These are phyloP conservation scores for Plenodomus lindquistii DNA, from an alignment of 2,329 filamentous ascomycete species.

Conservation along the genomic window DNA sequence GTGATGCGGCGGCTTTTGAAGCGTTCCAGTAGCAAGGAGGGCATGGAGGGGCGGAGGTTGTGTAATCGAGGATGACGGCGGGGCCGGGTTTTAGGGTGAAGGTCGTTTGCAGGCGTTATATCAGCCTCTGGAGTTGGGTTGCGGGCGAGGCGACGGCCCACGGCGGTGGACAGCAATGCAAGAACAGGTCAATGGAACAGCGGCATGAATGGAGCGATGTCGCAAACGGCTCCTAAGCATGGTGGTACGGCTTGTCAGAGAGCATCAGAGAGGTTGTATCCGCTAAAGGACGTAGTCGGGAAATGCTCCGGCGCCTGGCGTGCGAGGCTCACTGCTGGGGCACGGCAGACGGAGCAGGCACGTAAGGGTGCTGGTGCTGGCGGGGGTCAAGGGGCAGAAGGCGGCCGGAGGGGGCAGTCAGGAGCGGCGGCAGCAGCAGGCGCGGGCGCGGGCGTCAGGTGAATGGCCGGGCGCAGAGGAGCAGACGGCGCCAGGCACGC, in stretches of 20 bases:
- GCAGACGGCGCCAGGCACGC: constrained; percentile 22
- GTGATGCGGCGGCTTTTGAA: constrained; percentile 43
- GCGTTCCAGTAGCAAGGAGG: constrained; percentile 37
- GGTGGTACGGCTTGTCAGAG: constrained; percentile 44
- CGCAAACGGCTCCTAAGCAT: constrained; percentile 44
- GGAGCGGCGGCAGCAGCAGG: too few relatives aligned
- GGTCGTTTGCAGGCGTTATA: constrained; percentile 32
- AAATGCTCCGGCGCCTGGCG: constrained; percentile 35
- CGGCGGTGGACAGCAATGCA: constrained; percentile 32
- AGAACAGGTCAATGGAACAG: constrained; percentile 39
- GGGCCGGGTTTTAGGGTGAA: constrained; percentile 27
- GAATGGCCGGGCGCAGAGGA: constrained; percentile 10
- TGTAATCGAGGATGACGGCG: constrained; percentile 29
- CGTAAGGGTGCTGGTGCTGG: constrained; percentile 22
- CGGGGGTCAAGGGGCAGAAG: constrained; percentile 14
- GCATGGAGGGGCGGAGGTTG: constrained; percentile 33
- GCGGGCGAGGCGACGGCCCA: constrained; percentile 7
- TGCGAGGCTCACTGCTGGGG: constrained; percentile 28
- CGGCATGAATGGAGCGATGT: constrained; percentile 43
- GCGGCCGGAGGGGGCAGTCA: constrained; percentile 3
- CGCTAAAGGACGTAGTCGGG: constrained; percentile 39
- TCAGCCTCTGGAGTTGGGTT: constrained; percentile 10
- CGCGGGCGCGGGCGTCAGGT: constrained; percentile 9
- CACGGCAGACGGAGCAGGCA: constrained; percentile 35
- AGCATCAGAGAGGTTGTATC: constrained; percentile 46